phyloP scores from a whole-genome alignment of 148 eudicot genomes.

The Oxyria digyna region DNA sequence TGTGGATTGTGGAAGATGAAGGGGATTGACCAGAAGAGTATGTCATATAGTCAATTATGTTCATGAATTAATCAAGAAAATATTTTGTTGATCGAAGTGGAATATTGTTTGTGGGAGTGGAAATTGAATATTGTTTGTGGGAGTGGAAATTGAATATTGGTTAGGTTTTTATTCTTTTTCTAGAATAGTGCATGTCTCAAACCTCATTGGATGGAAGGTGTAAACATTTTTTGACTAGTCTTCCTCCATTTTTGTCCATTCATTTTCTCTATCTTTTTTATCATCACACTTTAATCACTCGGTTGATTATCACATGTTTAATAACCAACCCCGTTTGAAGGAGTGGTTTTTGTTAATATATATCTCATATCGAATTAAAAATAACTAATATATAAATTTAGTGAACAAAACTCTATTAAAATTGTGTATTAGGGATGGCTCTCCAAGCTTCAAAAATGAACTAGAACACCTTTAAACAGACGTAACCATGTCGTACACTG shows the following conservation, averaged over 20 bases:
- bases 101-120: not conserved
- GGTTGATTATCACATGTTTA: not conserved
- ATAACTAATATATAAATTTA: too few relatives aligned
- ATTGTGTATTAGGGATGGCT: too few relatives aligned
- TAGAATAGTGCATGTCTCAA: not conserved
- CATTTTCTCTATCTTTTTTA: not conserved
- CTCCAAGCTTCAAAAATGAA: too few relatives aligned
- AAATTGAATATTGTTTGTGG: not conserved
- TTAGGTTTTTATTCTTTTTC: not conserved
- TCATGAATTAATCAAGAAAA: not conserved
- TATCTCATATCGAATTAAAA: too few relatives aligned
- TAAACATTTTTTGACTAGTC: not conserved
- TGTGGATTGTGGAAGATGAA: not conserved
- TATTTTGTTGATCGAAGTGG: not conserved
- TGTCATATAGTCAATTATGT: not conserved
- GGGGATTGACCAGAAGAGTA: not conserved
- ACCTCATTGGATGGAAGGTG: too few relatives aligned
- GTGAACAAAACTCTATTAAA: too few relatives aligned
- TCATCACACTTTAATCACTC: not conserved
- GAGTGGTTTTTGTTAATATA: too few relatives aligned
- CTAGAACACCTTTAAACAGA: too few relatives aligned
- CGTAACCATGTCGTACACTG: too few relatives aligned
- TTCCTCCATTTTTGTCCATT: not conserved
- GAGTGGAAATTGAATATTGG: not conserved
- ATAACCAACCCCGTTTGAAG: too few relatives aligned